phyloP scores from a whole-genome alignment of 352 stramenopile species.

The Globisporangium iwayamae region DNA sequence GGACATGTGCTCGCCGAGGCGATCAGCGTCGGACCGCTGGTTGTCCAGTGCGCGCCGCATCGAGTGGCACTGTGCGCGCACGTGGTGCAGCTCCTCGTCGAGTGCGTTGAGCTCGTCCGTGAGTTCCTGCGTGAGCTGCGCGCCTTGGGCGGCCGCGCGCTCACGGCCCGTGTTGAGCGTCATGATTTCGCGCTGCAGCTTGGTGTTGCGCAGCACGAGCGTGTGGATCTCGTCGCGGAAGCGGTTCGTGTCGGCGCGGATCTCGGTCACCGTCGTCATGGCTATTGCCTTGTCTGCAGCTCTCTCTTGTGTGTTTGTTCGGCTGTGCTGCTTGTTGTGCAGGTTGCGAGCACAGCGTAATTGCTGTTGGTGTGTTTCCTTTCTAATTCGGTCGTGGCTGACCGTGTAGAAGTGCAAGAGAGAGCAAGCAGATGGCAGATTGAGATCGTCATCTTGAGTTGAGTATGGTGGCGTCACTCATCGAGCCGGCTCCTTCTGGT shows the following conservation, averaged over 20 bases:
- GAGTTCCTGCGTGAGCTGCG: constrained; percentile 40
- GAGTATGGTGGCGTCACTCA: constrained; percentile 1
- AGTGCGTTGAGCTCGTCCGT: constrained; percentile 44
- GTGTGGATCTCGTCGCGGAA: constrained; percentile 52
- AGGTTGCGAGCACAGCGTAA: neutral
- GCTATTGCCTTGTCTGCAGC: too few relatives aligned
- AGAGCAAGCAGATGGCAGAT: constrained; percentile 3
- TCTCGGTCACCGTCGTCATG: constrained; percentile 18
- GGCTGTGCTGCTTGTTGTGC: neutral
- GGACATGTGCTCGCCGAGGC: constrained; percentile 13
- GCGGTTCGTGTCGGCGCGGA: constrained; percentile 58
- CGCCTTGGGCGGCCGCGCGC: constrained; percentile 31
- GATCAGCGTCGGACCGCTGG: constrained; percentile 21
- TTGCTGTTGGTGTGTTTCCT: neutral
- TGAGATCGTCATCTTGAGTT: neutral
- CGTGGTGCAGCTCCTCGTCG: constrained; percentile 29
- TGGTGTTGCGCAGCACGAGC: constrained; percentile 56
- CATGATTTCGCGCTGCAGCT: constrained; percentile 62
- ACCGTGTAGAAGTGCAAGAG: neutral
- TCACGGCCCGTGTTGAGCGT: constrained; percentile 45
- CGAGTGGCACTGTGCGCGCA: constrained; percentile 41
- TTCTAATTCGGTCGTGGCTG: neutral
- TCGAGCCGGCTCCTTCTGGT: neutral
- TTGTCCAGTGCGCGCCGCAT: constrained; percentile 29
- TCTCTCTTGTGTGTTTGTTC: neutral